Evolutionary conservation across 352 stramenopile species (phyloP).

Genomic region (Pythium scleroteichum): DNA sequence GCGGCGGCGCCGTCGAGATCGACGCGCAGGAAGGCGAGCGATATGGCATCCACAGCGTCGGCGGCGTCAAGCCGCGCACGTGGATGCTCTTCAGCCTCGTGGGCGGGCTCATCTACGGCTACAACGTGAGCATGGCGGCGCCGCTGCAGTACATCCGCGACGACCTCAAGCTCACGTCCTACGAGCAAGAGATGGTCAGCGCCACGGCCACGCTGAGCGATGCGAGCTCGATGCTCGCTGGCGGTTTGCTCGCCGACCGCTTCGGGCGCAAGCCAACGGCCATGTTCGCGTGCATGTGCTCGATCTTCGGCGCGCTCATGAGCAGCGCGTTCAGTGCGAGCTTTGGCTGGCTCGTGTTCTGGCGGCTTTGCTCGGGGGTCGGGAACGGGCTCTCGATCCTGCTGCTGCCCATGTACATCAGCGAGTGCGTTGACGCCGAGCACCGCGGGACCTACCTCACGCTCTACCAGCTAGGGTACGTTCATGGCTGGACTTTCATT

Average conservation of each 20-base stretch:
- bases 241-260: conserved; percentile 63
- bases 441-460: conserved; percentile 71
- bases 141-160: conserved; percentile 83
- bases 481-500: too few relatives aligned
- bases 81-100: conserved; percentile 84
- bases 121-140: conserved; percentile 82
- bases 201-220: conserved; percentile 81
- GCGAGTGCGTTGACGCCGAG: conserved; percentile 69
- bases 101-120: conserved; percentile 85
- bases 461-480: conserved; percentile 80
- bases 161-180: conserved; percentile 61
- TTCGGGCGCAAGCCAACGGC: conserved; percentile 73
- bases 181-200: conserved; percentile 73
- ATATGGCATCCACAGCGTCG: too few relatives aligned
- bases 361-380: conserved; percentile 70
- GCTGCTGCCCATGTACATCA: conserved; percentile 89
- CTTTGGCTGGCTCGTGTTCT: conserved; percentile 65
- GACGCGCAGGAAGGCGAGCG: too few relatives aligned
- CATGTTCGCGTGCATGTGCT: conserved; percentile 73
- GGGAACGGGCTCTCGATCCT: conserved; percentile 85
- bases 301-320: conserved; percentile 63
- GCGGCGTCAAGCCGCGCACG: conserved; percentile 45
- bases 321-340: conserved; percentile 52
- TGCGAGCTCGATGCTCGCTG: conserved; percentile 77
- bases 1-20: not conserved